Evolutionary conservation across 768 basidiomycete genomes (phyloP), one percentile per base, ranked within the genome.

Genomic region (Strobilomyces dryophilus): DNA sequence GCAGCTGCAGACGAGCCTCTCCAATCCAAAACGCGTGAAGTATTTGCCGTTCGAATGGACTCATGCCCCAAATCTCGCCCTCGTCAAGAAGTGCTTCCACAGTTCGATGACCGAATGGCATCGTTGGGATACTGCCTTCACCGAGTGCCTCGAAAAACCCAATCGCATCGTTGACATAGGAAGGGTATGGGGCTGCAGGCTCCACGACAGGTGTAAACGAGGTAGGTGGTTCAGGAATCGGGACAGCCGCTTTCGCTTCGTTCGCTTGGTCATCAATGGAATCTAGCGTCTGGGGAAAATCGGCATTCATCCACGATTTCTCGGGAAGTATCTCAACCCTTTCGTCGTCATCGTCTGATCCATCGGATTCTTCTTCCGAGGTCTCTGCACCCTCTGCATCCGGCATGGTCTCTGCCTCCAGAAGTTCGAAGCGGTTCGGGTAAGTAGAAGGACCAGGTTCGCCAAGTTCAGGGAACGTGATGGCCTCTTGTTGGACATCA

Each of bases 21-120:
- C 73, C 66, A 8, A 71, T 68, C 85, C 83, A 88, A 44, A 68
- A 73, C 0, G 57, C 47, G 45, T 78, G 67, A 0, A 87, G 63
- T 2, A 54, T 61, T 10, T 59, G 41, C 2, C 87, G 76, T 60
- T 89, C 87, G 1, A 29, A 8, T 5, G 40, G 41, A 4, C 82
- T 82, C 74, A 85, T 75, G 0, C 55, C 46, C 87, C 86, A 89
- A 18, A 85, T 70, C 29, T 72, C 62, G 1, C 61, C 71, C 0
- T 62, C 45, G 0, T 43, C 46, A 3, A 80, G 65, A 12, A 83
- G 68, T 4, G 57, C 60, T 1, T 69, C 63, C 11, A 84, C 43
- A 2, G 67, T 45, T 1, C 80, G 76, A 56, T 71, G 36, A 12
- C 62, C 52, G 0, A 52, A 42, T 4, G 81, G 81, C 4, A 76